Evolutionary conservation across 768 basidiomycete species (phyloP).

Genomic region (Lyophyllum semitale): DNA sequence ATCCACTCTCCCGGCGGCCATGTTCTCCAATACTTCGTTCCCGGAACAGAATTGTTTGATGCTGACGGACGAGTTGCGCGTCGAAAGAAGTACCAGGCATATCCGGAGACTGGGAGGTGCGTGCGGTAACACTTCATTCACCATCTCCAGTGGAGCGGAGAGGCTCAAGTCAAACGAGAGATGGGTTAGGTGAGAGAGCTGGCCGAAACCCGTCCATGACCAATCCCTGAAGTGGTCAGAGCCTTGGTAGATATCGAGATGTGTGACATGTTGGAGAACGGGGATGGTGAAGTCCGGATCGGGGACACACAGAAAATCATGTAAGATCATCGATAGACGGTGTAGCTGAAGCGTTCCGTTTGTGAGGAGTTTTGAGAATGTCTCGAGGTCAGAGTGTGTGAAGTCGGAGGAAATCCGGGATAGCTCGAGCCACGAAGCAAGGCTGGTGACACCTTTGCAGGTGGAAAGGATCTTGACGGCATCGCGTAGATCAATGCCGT

Average conservation of each 20-base stretch:
- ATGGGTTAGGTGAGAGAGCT: conserved; percentile 6
- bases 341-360: conserved; percentile 4
- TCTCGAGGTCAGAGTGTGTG: conserved; percentile 1
- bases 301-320: conserved; percentile 9
- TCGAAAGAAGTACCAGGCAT: conserved; percentile 10
- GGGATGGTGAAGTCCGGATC: conserved; percentile 16
- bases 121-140: conserved; percentile 3
- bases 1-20: conserved; percentile 9
- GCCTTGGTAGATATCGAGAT: conserved; percentile 15
- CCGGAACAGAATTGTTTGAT: conserved; percentile 8
- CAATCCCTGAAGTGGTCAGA: conserved; percentile 13
- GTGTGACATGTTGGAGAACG: conserved; percentile 10
- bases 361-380: conserved; percentile 10
- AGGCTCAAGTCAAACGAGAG: conserved; percentile 14
- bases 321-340: conserved; percentile 11
- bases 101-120: conserved; percentile 7
- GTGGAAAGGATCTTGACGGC: conserved; percentile 8
- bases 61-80: not conserved
- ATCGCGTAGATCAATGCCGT: conserved; percentile 12
- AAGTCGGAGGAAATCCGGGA: not conserved
- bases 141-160: conserved; percentile 5
- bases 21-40: conserved; percentile 1
- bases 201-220: conserved; percentile 13
- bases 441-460: conserved; percentile 12
- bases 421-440: conserved; percentile 16